These are phyloP conservation scores for Penicillium sp. DNA, from an alignment of 2,329 filamentous ascomycete species.

Conservation along the genomic window DNA sequence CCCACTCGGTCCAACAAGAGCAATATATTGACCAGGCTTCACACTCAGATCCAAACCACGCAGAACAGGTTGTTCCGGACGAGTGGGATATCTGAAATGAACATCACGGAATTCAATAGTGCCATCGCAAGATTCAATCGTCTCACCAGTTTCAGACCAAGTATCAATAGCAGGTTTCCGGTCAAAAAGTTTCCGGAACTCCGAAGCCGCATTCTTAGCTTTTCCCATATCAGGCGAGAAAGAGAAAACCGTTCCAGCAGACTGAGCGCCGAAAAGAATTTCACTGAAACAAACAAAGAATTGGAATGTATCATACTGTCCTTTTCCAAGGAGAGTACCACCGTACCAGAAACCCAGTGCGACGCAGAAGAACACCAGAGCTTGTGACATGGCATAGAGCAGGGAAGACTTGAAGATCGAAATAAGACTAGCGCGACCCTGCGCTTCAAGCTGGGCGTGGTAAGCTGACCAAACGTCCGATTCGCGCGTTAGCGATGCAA, in stretches of 20 bases:
- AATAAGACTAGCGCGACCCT: constrained; percentile 69
- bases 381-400: constrained; percentile 84
- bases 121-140: constrained; percentile 69
- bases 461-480: constrained; percentile 77
- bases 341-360: constrained; percentile 95
- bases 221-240: constrained; percentile 94
- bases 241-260: constrained; percentile 84
- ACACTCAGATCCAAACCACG: constrained; percentile 71
- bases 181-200: constrained; percentile 84
- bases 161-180: constrained; percentile 79
- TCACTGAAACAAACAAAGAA: constrained; percentile 92
- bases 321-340: constrained; percentile 71
- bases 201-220: constrained; percentile 78
- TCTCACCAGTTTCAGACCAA: constrained; percentile 73
- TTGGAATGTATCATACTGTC: constrained; percentile 77
- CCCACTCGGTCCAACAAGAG: constrained; percentile 89
- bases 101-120: constrained; percentile 88
- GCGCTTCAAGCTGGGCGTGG: constrained; percentile 65
- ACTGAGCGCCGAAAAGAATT: constrained; percentile 89
- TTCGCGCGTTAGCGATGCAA: constrained; percentile 88
- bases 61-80: constrained; percentile 89
- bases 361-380: constrained; percentile 79
- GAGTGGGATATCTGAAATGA: constrained; percentile 91
- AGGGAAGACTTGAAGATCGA: constrained; percentile 77
- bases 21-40: constrained; percentile 57